A percentile compares a stretch with the other conserved stretches of the same genome.
These are phyloP conservation scores for Luzula sylvatica DNA, from an alignment of 176 grass and related monocot species.

Conservation along the genomic window DNA sequence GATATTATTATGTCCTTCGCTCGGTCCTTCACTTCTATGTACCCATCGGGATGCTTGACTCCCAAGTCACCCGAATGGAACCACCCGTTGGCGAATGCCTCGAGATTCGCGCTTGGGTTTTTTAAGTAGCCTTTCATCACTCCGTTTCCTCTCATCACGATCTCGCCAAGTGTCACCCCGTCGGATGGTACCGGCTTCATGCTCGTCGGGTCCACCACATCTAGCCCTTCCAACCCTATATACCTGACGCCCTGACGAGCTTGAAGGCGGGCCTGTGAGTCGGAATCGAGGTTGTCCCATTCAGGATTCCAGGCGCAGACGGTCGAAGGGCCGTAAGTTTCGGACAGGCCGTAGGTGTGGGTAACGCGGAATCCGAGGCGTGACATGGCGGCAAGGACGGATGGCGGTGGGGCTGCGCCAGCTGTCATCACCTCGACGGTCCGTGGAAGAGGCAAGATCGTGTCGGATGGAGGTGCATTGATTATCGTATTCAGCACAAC, in stretches of 20 bases:
- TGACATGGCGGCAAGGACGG: conserved; percentile 64
- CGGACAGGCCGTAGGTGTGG: conserved; percentile 82
- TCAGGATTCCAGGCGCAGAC: conserved; percentile 91
- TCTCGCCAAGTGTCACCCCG: conserved; percentile 62
- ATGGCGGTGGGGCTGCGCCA: conserved; percentile 77
- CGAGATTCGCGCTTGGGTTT: conserved; percentile 59
- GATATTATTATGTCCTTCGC: conserved; percentile 98
- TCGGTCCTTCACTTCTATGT: conserved; percentile 90
- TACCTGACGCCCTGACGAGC: conserved; percentile 82
- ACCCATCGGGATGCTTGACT: conserved; percentile 63
- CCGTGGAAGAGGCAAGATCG: conserved; percentile 56
- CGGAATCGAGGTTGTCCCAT: conserved; percentile 53
- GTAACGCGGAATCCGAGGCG: conserved; percentile 74
- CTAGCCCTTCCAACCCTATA: conserved; percentile 59
- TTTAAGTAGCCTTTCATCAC: conserved; percentile 97
- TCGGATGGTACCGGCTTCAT: conserved; percentile 68
- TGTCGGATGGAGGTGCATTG: conserved; percentile 69
- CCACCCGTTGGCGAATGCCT: conserved; percentile 83
- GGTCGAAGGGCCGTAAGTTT: conserved; percentile 80
- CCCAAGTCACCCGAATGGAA: conserved; percentile 85
- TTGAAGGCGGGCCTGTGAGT: conserved; percentile 56
- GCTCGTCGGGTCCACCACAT: conserved; percentile 54
- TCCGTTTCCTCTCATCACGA: conserved; percentile 80
- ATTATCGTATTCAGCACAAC: conserved; percentile 79
- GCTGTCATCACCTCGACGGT: conserved; percentile 76